Conservation (phyloP, 1,139 yeast species). For the Candida tetrigidarum region DNA sequence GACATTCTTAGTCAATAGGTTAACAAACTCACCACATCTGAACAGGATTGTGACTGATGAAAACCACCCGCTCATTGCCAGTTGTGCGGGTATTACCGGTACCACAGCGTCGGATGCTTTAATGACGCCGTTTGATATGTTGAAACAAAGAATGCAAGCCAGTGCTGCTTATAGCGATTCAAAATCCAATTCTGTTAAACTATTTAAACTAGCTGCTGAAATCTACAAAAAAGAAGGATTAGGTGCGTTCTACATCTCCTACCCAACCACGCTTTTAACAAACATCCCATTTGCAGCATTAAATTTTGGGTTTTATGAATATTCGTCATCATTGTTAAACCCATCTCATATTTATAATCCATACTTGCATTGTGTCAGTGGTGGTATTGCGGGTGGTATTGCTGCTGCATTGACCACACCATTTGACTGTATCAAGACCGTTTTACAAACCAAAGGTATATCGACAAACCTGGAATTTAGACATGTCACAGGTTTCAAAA, state of each 20-base stretch:
- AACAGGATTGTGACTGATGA: constrained; percentile 57
- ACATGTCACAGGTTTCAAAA: constrained; percentile 66
- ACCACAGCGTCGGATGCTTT: constrained; percentile 92
- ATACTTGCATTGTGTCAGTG: constrained; percentile 87
- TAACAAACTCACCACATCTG: constrained; percentile 35
- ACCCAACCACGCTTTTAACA: constrained; percentile 93
- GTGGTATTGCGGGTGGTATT: constrained; percentile 94
- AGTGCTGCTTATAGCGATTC: constrained; percentile 17
- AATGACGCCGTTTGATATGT: constrained; percentile 97
- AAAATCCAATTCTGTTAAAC: constrained; percentile 27
- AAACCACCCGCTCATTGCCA: constrained; percentile 81
- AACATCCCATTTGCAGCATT: constrained; percentile 96
- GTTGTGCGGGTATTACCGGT: constrained; percentile 92
- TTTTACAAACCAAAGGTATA: constrained; percentile 77
- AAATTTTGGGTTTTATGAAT: constrained; percentile 93
- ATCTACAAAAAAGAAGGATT: constrained; percentile 81
- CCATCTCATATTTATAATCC: constrained; percentile 87
- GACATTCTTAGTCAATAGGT: constrained; percentile 51
- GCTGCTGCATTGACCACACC: constrained; percentile 98
- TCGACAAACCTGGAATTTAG: constrained; percentile 55
- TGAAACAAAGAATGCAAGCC: constrained; percentile 73
- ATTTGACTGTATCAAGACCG: constrained; percentile 91
- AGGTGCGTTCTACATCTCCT: constrained; percentile 84
- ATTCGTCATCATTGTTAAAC: constrained; percentile 74
- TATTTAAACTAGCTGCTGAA: constrained; percentile 41